Conservation (phyloP, 495 filamentous ascomycete genomes). For the Neurospora sp. region DNA sequence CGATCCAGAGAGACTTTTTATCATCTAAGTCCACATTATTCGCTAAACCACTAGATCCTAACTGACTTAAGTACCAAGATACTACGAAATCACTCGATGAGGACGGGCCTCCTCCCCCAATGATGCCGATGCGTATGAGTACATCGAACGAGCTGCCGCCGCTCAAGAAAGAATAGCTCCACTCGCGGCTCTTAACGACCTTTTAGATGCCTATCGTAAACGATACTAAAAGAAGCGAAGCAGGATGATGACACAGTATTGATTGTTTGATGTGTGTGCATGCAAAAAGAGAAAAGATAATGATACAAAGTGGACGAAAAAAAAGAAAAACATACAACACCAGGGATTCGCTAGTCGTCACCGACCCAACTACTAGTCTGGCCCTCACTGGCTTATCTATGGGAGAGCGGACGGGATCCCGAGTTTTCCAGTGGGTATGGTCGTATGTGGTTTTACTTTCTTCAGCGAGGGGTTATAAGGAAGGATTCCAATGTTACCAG, state of each 20-base stretch:
- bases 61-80: background rate
- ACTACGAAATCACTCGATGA: background rate
- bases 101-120: too few species aligned
- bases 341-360: slow-evolving; percentile 29
- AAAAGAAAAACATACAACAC: slow-evolving; percentile 16
- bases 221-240: background rate
- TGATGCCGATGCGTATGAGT: too few species aligned
- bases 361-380: slow-evolving; percentile 39
- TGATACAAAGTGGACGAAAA: background rate
- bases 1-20: background rate
- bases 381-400: slow-evolving; percentile 26
- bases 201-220: background rate
- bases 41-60: background rate
- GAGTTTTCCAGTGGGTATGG: slow-evolving; percentile 34
- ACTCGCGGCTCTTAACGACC: background rate
- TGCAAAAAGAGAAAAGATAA: background rate
- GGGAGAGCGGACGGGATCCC: slow-evolving; percentile 44
- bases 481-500: too few species aligned
- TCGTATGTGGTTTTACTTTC: slow-evolving; percentile 22
- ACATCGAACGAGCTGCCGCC: too few species aligned
- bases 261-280: background rate
- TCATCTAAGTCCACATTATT: background rate
- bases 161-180: background rate
- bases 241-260: background rate
- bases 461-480: background rate